phyloP scores from a whole-genome alignment of 73 alveolate species.

The Tetrahymena elliotti region DNA sequence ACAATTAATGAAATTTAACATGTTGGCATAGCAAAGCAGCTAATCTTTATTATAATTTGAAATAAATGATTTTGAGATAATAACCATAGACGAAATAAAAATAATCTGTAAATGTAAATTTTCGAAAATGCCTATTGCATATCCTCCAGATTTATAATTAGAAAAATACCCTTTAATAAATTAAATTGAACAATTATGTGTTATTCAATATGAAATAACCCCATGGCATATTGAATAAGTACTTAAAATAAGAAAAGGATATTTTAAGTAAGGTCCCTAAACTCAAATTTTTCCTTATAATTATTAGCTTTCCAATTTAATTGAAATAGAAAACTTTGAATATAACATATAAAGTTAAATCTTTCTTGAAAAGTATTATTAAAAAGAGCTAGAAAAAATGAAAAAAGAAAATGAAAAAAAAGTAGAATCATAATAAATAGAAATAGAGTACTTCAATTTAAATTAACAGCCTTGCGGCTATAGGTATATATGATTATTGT shows the following conservation, averaged over 20 bases:
- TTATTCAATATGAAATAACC: neutral
- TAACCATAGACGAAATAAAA: neutral
- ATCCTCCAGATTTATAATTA: neutral
- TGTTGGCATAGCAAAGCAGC: neutral
- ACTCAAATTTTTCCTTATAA: neutral
- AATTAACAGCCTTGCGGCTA: neutral
- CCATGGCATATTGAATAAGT: neutral
- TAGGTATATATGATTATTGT: neutral
- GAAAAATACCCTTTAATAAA: neutral
- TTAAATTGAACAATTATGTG: neutral
- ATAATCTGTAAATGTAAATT: neutral
- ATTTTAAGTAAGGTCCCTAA: neutral
- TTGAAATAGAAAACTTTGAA: neutral
- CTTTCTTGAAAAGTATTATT: neutral
- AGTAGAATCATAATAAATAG: neutral
- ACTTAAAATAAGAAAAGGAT: neutral
- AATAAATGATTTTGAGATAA: neutral
- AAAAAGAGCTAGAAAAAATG: neutral
- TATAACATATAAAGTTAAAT: neutral
- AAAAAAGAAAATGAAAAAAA: neutral
- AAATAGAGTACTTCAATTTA: neutral
- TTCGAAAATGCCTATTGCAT: neutral
- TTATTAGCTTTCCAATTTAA: neutral
- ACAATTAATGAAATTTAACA: neutral
- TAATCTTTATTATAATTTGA: neutral